phyloP scores from a whole-genome alignment of 2,329 filamentous ascomycete species.

The Neofusicoccum ribis region DNA sequence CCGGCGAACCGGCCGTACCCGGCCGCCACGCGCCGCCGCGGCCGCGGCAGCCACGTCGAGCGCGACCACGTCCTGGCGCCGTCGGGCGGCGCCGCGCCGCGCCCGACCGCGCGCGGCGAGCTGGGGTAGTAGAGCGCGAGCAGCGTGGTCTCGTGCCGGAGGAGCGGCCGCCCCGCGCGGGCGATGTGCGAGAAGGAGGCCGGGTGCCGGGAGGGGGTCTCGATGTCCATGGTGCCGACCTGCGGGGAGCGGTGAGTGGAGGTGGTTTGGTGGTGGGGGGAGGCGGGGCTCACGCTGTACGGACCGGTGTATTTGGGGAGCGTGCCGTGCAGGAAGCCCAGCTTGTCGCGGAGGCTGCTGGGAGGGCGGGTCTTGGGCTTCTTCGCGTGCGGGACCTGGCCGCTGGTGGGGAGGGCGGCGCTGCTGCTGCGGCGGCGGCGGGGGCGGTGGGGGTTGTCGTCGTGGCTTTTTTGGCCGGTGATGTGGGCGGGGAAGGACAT shows the following conservation, averaged over 20 bases:
- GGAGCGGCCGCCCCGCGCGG: constrained; percentile 47
- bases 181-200: constrained; percentile 51
- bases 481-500: constrained; percentile 6
- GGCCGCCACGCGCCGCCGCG: constrained; percentile 56
- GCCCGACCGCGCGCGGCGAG: constrained; percentile 43
- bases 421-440: no score
- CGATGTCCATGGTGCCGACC: no score
- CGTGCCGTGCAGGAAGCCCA: no score
- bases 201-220: constrained; percentile 49
- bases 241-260: no score
- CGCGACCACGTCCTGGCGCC: constrained; percentile 51
- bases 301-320: no score
- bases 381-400: no score
- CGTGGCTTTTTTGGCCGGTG: not conserved
- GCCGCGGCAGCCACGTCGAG: constrained; percentile 63
- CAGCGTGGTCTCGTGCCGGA: constrained; percentile 61
- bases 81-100: constrained; percentile 36
- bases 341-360: no score
- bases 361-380: no score
- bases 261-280: no score
- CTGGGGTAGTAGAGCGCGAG: constrained; percentile 68
- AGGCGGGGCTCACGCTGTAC: no score
- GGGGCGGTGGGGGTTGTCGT: not conserved
- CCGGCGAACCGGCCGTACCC: constrained; percentile 65
- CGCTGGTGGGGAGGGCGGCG: no score